Evolutionary conservation across 2,329 filamentous ascomycete genomes (phyloP).

Genomic region (Fusarium floridanum): DNA sequence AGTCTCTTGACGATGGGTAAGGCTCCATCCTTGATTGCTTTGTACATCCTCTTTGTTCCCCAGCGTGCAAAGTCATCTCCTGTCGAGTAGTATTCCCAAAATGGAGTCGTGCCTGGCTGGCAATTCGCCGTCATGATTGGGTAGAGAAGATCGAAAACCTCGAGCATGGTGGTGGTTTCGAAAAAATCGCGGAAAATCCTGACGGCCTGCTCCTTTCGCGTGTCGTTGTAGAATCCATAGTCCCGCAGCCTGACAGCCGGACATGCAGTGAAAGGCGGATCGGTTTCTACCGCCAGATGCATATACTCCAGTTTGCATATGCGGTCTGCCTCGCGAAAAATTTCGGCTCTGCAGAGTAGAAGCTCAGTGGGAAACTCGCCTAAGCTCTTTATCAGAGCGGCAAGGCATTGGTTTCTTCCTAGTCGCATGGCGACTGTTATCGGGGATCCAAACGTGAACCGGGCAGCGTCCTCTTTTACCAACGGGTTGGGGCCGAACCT

Average conservation of each 20-base stretch:
- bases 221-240: background rate
- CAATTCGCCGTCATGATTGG: background rate
- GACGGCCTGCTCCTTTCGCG: background rate
- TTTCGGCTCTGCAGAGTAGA: background rate
- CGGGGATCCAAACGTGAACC: background rate
- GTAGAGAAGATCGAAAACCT: background rate
- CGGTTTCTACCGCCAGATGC: background rate
- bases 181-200: background rate
- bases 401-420: background rate
- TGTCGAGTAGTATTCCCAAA: background rate
- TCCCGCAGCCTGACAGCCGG: background rate
- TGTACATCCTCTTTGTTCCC: background rate
- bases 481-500: background rate
- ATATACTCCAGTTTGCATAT: background rate
- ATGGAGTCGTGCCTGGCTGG: background rate
- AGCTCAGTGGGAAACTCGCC: background rate
- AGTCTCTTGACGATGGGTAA: background rate
- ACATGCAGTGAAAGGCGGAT: background rate
- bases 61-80: background rate
- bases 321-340: background rate
- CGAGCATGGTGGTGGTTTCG: background rate
- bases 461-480: background rate
- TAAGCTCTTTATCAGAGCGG: background rate
- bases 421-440: background rate
- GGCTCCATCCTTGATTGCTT: background rate